A percentile compares a stretch with the other conserved stretches of the same genome.
Evolutionary conservation across 345 rosid species (phyloP).

Genomic region (Mercurialis annua): DNA sequence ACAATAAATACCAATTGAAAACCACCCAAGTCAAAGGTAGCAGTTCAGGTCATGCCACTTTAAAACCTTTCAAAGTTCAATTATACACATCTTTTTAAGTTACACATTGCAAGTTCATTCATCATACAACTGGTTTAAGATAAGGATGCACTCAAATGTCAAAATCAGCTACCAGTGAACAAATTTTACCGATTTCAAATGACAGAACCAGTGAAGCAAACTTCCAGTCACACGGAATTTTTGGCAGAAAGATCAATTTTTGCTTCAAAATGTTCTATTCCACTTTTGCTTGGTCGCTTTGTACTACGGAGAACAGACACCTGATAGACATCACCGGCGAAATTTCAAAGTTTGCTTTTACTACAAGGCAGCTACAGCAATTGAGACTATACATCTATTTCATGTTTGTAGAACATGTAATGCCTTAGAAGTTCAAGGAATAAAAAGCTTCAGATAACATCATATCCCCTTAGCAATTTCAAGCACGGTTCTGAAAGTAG

Average conservation of each 20-base stretch:
- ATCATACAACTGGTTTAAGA: background rate
- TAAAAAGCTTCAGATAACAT: too few species aligned
- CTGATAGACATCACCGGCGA: slow-evolving; percentile 35
- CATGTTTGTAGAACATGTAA: too few species aligned
- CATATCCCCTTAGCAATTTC: too few species aligned
- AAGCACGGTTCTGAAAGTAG: too few species aligned
- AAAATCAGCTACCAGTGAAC: background rate
- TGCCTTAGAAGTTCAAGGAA: too few species aligned
- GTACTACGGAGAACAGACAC: slow-evolving; percentile 62
- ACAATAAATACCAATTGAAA: too few species aligned
- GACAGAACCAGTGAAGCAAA: background rate
- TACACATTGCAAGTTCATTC: background rate
- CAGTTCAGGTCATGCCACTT: too few species aligned
- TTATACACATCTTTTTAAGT: too few species aligned
- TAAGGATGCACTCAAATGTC: background rate
- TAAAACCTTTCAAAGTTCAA: background rate
- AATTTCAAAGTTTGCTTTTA: too few species aligned
- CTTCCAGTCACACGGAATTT: background rate
- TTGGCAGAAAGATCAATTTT: slow-evolving; percentile 50
- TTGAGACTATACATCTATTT: background rate
- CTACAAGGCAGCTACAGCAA: too few species aligned
- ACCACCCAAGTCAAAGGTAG: too few species aligned
- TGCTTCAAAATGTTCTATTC: slow-evolving; percentile 78
- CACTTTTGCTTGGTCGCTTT: slow-evolving; percentile 31
- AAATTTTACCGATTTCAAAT: background rate